Evolutionary conservation across 768 basidiomycete species (phyloP), one percentile per base, ranked within the genome.

Genomic region (Hygrophorus russula): DNA sequence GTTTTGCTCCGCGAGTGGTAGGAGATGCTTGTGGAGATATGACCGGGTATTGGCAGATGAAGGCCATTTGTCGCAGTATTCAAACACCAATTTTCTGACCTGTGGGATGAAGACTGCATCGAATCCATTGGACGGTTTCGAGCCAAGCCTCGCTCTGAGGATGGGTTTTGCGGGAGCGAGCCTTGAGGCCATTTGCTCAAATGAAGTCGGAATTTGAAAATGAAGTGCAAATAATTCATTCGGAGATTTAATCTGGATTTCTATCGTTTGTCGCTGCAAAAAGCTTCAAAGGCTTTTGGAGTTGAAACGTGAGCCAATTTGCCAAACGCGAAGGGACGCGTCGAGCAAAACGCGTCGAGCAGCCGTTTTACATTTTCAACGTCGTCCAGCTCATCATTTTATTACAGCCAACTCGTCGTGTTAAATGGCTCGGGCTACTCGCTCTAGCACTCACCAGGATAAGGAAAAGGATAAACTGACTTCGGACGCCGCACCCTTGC

Each of bases 11-110:
- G 90, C 90, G 48, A 91, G 63, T 12, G 62, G 50, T 53, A 79
- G 71, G 44, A 87, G 66, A 48, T 78, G 68, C 44, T 73, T 76
- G 54, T 67, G 59, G 54, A 94, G 62, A 59, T 74, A 92, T 19
- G 68, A 71, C 53, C 89, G 80, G 5, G 84, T 69, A 55, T 78
- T 78, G 36, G 70, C 62, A 0, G 86, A 89, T 3, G 86, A 80
- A 1, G 82, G 76, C 75, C 82, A 85, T 42, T 74, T 75, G 54
- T 92, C 80, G 63, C 89, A 90, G 60, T 75, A 93, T 62, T 91
- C 86, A 58, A 94, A 76, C 50, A 94, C 87, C 47, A 94, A 68
- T 56, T 90, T 92, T 44, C 86, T 69, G n/a, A 85, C 69, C 48
- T 78, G 78, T 2, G 89, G 85, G 2, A 88, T 61, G 61, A 83